These are phyloP conservation scores for Incumbomyces delicatus DNA, from an alignment of 2,329 filamentous ascomycete genomes.

Conservation along the genomic window DNA sequence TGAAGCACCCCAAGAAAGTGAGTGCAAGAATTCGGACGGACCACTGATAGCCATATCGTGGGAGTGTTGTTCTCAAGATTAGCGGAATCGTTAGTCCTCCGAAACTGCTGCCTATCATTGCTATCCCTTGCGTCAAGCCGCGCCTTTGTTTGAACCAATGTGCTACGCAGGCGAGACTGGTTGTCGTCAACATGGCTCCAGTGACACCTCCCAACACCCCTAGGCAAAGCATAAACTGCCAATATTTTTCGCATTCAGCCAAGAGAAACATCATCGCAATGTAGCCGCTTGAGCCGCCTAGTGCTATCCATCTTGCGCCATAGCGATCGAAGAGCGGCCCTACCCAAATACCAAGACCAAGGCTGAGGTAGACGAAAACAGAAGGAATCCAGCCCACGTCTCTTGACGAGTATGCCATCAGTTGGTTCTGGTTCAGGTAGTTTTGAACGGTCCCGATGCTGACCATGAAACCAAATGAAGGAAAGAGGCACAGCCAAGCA, in stretches of 20 bases:
- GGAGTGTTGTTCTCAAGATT: conserved; percentile 25
- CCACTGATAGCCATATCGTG: conserved; percentile 28
- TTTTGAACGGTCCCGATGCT: conserved; percentile 41
- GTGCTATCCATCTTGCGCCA: conserved; percentile 33
- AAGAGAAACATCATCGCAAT: conserved; percentile 37
- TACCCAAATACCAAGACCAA: conserved; percentile 39
- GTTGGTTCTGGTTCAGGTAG: conserved; percentile 37
- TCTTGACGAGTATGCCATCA: conserved; percentile 32
- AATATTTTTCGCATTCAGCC: conserved; percentile 38
- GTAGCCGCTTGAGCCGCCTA: conserved; percentile 29
- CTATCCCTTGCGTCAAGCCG: conserved; percentile 30
- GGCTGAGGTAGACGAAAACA: conserved; percentile 35
- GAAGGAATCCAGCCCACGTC: conserved; percentile 44
- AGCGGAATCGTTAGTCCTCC: conserved; percentile 31
- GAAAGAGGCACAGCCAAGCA: conserved; percentile 30
- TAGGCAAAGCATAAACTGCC: conserved; percentile 39
- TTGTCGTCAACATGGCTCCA: conserved; percentile 29
- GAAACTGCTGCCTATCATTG: conserved; percentile 31
- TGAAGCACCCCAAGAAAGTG: conserved; percentile 27
- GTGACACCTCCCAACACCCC: conserved; percentile 28
- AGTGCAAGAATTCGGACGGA: conserved; percentile 30
- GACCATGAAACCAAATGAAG: conserved; percentile 39
- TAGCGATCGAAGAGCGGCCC: conserved; percentile 42
- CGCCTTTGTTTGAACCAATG: conserved; percentile 33
- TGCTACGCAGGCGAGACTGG: conserved; percentile 29